A percentile compares a stretch with the other conserved stretches of the same genome.
phyloP scores from a whole-genome alignment of 768 basidiomycete species.

The Kockovaella imperatae region DNA sequence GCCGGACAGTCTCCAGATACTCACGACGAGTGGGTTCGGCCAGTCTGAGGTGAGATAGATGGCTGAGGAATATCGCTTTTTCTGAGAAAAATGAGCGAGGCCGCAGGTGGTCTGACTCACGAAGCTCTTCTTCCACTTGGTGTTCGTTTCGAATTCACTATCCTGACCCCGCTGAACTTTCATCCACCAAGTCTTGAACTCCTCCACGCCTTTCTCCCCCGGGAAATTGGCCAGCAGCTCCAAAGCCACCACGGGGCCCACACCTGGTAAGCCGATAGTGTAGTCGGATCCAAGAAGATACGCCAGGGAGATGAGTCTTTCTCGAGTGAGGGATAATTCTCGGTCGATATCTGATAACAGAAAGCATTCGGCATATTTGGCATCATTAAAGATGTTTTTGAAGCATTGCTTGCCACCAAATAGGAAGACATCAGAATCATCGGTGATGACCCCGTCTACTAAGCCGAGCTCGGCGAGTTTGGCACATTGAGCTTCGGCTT shows the following conservation, averaged over 20 bases:
- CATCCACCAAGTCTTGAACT: slow-evolving; percentile 90
- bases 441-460: slow-evolving; percentile 96
- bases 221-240: slow-evolving; percentile 90
- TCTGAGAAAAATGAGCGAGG: slow-evolving; percentile 50
- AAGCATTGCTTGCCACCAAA: slow-evolving; percentile 93
- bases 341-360: slow-evolving; percentile 70
- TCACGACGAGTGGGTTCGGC: slow-evolving; percentile 85
- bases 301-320: slow-evolving; percentile 77
- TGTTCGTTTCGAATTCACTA: slow-evolving; percentile 59
- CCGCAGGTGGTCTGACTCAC: slow-evolving; percentile 50
- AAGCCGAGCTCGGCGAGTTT: slow-evolving; percentile 74
- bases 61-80: slow-evolving; percentile 70
- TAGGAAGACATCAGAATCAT: slow-evolving; percentile 97
- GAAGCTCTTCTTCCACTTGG: slow-evolving; percentile 74
- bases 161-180: slow-evolving; percentile 88
- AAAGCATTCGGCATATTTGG: slow-evolving; percentile 97
- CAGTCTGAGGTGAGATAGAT: slow-evolving; percentile 74
- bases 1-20: slow-evolving; percentile 25
- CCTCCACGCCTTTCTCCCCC: slow-evolving; percentile 69
- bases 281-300: slow-evolving; percentile 96
- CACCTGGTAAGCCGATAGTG: slow-evolving; percentile 79
- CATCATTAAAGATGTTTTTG: slow-evolving; percentile 99
- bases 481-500: slow-evolving; percentile 98
- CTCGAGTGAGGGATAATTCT: slow-evolving; percentile 78
- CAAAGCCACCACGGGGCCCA: slow-evolving; percentile 94